Evolutionary conservation across 306 rosid species (phyloP), one percentile per base, ranked within the genome.

Genomic region (Cucumis hystrix): DNA sequence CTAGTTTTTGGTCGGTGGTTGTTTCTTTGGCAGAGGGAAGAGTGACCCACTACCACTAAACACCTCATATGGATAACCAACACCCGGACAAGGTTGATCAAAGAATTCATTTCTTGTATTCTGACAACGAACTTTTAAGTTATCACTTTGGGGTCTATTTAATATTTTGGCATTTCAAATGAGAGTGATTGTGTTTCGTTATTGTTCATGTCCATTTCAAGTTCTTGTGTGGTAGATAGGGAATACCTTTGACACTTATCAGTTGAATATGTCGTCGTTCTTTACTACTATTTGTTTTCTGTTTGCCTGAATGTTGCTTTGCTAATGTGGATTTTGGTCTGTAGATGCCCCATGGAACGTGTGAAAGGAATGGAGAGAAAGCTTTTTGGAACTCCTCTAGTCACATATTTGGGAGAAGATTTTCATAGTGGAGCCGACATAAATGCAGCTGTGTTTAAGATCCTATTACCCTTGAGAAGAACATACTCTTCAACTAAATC

Each of bases 351-450:
- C 43, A 77, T 77, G 60, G 86, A 92, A 79, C 87, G 86, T 63
- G 41, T 70, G 80, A 92, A 92, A 87, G 87, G 86, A 74, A 84
- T 79, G 84, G 94, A 84, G 59, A 86, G 85, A 84, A 92, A 92
- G 91, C 86, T 79, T 74, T 87, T 96, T 57, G 99, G 98, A 62
- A 78, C 96, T 56, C 97, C 99, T 65, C 87, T 96, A 84, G 97
- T 96, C 78, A 86, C 93, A 28, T 91, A 81, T 83, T 75, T 96
- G 81, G 88, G 58, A 61, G 97, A 88, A 66, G 88, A 87, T 57
- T 84, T 86, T 41, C 76, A 82, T 64, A 75, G 55, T 83, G 99
- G 91, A 79, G 85, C 88, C 71, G 86, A 85, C 81, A 83, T 92
- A 52, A 87, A 85, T 82, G 41, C 78, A 55, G 82, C 75, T 69